Base-by-base conservation (phyloP, 345 rosid genomes). In the Eucalyptus melliodora region DNA sequence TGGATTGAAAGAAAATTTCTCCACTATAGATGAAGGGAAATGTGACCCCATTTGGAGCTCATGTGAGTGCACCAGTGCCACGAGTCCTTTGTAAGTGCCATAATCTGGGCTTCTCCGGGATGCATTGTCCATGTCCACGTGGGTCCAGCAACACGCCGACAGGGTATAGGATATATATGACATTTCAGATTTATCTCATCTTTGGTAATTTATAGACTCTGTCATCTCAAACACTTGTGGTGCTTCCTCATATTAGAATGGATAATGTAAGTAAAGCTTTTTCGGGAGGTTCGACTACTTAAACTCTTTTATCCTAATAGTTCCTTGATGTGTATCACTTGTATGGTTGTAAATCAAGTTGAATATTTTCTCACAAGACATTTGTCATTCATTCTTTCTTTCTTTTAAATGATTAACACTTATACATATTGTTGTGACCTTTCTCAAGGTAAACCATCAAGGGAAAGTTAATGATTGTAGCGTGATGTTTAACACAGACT, bases 401-500 rank as follows among this genome's bases (percentile, higher is more conserved):
- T 53, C 59, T 53, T 53, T 53, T 53, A 53, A 19, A 53, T 53
- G 59, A 53, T 53, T 53, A 8, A 19, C 5, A 53, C 2, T 3
- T 1, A 53, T 8, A 1, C 53, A 24, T 56, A 23, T 1, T 56
- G 0, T 56, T 3, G 6, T 24, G 27, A 23, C 12, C 1, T 56
- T 56, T 24, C 62, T 56, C 3, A 6, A 56, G 27, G 27, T 56
- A 3, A 56, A 56, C 13, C 30, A 10, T 24, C 62, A 56, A 24
- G 27, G 27, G 12, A 56, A 56, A 56, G 30, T 24, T 56, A 56
- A 56, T 56, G 12, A 56, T 24, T 56, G 13, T 5, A 9, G 30
- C 12, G 1, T 56, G 30, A 24, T 10, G 2, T 24, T 56, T 56
- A 56, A 56, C 27, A 56, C 62, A 0, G 30, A 23, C 27, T 4